Evolutionary conservation across 768 basidiomycete species (phyloP), one percentile per base, ranked within the genome.

Genomic region (Mycena olivaceomarginata): DNA sequence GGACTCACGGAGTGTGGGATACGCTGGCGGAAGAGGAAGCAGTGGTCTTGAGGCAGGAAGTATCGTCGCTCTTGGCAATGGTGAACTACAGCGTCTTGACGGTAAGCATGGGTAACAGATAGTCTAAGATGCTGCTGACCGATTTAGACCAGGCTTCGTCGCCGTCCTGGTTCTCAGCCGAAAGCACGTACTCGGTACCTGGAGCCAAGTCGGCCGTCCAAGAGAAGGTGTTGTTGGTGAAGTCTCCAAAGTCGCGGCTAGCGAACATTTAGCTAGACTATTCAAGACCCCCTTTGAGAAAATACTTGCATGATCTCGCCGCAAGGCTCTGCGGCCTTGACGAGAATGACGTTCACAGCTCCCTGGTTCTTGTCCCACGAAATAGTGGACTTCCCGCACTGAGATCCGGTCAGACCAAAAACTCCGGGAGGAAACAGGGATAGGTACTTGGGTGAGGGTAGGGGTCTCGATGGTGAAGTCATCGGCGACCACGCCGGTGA

Each of bases 141-240:
- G 78, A 80, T 46, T 86, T 87, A 78, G 91, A 92, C 95, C 95
- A 96, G 4, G 90, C 94, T 80, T 95, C 94, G 4, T 93, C 82
- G 40, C 86, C 91, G 45, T 80, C 70, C 2, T 84, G 80, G 81
- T 95, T 94, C 75, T 89, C 83, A 20, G 95, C 76, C 18, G 89
- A 93, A 43, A 95, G 77, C 77, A 87, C 82, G 51, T 93, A 86
- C 40, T 86, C 76, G 25, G 87, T 87, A 48, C 92, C 92, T 15
- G 89, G 86, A 45, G 90, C 80, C 66, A 95, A 53, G 63, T 87
- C 86, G 6, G 81, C 84, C 70, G 83, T 87, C 90, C 90, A 94
- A 16, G 85, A 84, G 13, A 89, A 80, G 62, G 81, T 84, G 67
- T 88, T 89, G 45, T 80, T 82, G n/a, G 83, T 84, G 82, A 90